Conservation (phyloP, 1,284 basidiomycete genomes). For the Cutaneotrichosporon spelunceum region DNA sequence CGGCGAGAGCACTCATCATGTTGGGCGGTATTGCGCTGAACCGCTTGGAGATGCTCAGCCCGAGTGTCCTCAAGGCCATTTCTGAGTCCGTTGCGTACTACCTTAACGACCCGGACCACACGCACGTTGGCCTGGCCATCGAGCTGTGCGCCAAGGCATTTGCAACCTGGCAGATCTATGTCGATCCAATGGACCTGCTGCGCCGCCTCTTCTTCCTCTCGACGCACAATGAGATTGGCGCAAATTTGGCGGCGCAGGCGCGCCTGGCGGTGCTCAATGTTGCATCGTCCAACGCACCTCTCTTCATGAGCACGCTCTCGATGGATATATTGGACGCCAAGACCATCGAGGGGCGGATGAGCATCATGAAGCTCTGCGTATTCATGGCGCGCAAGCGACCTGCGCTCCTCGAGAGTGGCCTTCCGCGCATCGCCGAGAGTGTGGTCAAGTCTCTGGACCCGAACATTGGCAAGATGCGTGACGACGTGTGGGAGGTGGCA, state of each 20-base stretch:
- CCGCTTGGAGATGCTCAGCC: constrained; percentile 59
- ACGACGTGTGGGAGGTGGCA: constrained; percentile 82
- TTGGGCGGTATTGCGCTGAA: constrained; percentile 79
- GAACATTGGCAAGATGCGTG: constrained; percentile 73
- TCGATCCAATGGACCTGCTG: constrained; percentile 85
- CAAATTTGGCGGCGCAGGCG: constrained; percentile 55
- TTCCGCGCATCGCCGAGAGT: constrained; percentile 86
- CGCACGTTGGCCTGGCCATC: constrained; percentile 70
- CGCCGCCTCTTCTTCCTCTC: constrained; percentile 79
- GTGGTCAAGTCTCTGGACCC: constrained; percentile 97
- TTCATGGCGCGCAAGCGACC: constrained; percentile 93
- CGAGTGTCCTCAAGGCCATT: constrained; percentile 56
- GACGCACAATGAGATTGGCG: constrained; percentile 64
- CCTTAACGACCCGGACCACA: constrained; percentile 66
- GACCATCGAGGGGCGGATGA: constrained; percentile 73
- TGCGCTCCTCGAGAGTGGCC: constrained; percentile 74
- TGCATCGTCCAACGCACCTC: constrained; percentile 73
- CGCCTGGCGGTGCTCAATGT: constrained; percentile 79
- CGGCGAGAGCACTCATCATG: constrained; percentile 62
- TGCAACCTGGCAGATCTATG: constrained; percentile 87
- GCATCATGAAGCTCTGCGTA: constrained; percentile 88
- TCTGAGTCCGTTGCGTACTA: constrained; percentile 75
- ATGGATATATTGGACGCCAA: constrained; percentile 83
- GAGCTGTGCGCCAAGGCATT: constrained; percentile 88
- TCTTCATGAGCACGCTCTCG: constrained; percentile 93